Conservation (phyloP, 176 grass and related monocot species). For the Guadua angustifolia region DNA sequence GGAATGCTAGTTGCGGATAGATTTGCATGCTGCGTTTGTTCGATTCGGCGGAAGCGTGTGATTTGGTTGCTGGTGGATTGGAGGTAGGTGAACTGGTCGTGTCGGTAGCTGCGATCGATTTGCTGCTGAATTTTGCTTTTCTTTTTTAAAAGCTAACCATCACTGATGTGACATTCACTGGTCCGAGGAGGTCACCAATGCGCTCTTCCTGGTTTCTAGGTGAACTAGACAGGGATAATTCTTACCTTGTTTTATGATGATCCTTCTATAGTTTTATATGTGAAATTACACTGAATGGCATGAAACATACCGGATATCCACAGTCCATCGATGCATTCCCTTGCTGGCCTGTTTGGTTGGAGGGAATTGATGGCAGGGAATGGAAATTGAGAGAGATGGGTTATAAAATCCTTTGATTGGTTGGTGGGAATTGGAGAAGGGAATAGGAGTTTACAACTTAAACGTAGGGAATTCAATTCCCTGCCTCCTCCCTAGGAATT, state of each 20-base stretch:
- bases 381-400: too few species aligned
- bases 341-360: too few species aligned
- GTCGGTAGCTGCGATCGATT: neutral
- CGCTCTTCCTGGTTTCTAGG: slow-evolving; percentile 18
- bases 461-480: too few species aligned
- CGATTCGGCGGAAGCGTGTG: neutral
- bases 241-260: neutral
- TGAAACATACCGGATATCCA: neutral
- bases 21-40: slow-evolving; percentile 9
- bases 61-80: neutral
- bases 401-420: too few species aligned
- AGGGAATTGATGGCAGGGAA: too few species aligned
- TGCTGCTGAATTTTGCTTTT: neutral
- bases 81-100: neutral
- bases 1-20: neutral
- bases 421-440: too few species aligned
- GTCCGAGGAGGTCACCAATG: neutral
- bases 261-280: neutral
- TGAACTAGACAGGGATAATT: neutral
- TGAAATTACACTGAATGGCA: neutral
- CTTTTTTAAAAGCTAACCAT: neutral
- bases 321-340: neutral
- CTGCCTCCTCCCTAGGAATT: too few species aligned
- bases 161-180: neutral
- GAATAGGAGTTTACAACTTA: too few species aligned